Evolutionary conservation across 202 grass and related monocot species (phyloP).

Genomic region (Musa balbisiana): DNA sequence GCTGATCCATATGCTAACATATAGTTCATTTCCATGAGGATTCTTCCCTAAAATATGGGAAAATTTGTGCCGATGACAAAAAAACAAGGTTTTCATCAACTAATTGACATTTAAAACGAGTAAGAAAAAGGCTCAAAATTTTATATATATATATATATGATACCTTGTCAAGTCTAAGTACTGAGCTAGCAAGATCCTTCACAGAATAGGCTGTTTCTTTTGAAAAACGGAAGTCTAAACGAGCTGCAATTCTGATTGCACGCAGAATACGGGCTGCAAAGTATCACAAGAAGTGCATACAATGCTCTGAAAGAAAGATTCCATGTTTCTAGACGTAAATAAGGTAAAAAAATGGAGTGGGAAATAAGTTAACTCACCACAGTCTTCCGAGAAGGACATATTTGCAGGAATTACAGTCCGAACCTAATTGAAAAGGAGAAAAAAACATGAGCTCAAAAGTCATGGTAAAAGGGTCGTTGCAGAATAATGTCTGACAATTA

Average conservation of each 20-base stretch:
- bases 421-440: constrained; percentile 41
- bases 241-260: constrained; percentile 99
- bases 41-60: constrained; percentile 23
- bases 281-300: constrained; percentile 6
- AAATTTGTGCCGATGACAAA: background rate
- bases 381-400: constrained; percentile 82
- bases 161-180: constrained; percentile 83
- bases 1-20: constrained; percentile 97
- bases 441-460: constrained; percentile 12
- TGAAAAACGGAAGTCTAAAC: constrained; percentile 77
- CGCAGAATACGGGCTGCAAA: constrained; percentile 94
- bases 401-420: constrained; percentile 74
- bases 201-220: constrained; percentile 94
- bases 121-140: background rate
- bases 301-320: background rate
- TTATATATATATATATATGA: constrained; percentile 1
- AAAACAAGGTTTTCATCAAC: constrained; percentile 6
- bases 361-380: constrained; percentile 43
- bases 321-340: background rate
- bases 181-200: constrained; percentile 63
- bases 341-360: constrained; percentile 2
- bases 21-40: constrained; percentile 86
- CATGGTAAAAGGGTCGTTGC: constrained; percentile 15
- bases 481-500: constrained; percentile 21
- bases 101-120: background rate